Conservation (phyloP, 768 basidiomycete species). For the Termitomyces sp. region DNA sequence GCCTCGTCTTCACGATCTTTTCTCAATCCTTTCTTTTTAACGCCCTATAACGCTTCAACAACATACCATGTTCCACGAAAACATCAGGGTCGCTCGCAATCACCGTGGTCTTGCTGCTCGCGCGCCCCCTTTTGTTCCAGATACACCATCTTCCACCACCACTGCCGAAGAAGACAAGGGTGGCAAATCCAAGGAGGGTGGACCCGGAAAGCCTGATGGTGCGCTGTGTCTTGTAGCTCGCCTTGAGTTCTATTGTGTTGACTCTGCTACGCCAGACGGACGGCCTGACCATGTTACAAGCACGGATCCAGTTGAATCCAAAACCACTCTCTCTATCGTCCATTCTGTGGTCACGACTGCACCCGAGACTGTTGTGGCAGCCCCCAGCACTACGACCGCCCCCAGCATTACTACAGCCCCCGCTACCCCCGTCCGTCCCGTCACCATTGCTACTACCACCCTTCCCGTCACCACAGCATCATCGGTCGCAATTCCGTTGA, state of each 20-base stretch:
- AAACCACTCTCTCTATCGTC: background rate
- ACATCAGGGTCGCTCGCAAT: constrained; percentile 3
- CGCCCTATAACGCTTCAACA: background rate
- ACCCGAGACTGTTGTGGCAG: background rate
- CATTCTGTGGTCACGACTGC: background rate
- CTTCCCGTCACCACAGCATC: background rate
- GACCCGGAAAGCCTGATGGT: background rate
- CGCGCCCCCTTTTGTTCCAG: background rate
- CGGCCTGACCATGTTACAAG: background rate
- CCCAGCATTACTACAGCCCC: background rate
- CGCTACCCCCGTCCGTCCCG: background rate
- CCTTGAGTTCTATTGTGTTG: background rate
- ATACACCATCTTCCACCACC: background rate
- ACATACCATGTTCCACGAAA: constrained; percentile 10
- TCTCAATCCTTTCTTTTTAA: constrained; percentile 5
- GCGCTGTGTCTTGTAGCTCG: background rate
- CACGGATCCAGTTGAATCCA: background rate
- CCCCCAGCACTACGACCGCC: background rate
- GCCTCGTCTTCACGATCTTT: constrained; percentile 10
- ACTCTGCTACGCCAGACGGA: background rate
- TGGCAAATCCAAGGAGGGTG: background rate
- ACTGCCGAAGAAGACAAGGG: background rate
- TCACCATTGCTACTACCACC: background rate
- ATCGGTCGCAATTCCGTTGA: background rate
- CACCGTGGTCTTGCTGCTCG: constrained; percentile 10